A percentile compares a stretch with the other conserved stretches of the same genome.
Evolutionary conservation across 2,329 filamentous ascomycete genomes (phyloP).

Genomic region (Claviceps maximensis): DNA sequence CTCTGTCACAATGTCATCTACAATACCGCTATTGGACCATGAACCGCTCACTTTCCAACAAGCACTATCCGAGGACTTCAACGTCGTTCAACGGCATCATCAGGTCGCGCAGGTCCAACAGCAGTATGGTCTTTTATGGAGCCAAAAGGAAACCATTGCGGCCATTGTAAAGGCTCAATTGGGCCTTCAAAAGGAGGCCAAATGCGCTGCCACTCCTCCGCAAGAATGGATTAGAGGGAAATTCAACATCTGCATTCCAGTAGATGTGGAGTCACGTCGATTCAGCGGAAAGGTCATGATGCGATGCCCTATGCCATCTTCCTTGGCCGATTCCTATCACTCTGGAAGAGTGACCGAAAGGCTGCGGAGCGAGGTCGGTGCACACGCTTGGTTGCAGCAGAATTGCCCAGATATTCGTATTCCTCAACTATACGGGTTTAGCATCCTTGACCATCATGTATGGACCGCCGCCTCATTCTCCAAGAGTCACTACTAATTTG

Average conservation of each 20-base stretch:
- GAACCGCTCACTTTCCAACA: background rate
- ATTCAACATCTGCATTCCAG: conserved; percentile 22
- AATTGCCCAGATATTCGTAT: conserved; percentile 14
- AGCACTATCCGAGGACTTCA: background rate
- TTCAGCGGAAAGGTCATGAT: conserved; percentile 15
- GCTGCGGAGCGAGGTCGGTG: conserved; percentile 16
- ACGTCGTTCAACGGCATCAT: background rate
- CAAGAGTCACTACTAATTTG: conserved; percentile 2
- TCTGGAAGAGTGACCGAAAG: conserved; percentile 31
- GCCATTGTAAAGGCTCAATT: conserved; percentile 14
- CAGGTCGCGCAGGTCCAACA: background rate
- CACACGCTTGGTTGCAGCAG: conserved; percentile 15
- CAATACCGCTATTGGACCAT: conserved; percentile 1
- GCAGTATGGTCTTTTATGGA: conserved; percentile 1
- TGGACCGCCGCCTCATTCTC: background rate
- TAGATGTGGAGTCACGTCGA: conserved; percentile 14
- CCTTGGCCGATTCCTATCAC: conserved; percentile 22
- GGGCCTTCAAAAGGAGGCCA: conserved; percentile 11
- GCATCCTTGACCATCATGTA: conserved; percentile 8
- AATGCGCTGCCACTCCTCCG: conserved; percentile 12
- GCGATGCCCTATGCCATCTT: conserved; percentile 20
- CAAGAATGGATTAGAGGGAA: conserved; percentile 19
- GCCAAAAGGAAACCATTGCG: conserved; percentile 9
- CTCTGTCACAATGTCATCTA: background rate
- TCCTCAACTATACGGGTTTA: conserved; percentile 13